These are phyloP conservation scores for Rutstroemia sp. DNA, from an alignment of 2,329 filamentous ascomycete species.

Conservation along the genomic window DNA sequence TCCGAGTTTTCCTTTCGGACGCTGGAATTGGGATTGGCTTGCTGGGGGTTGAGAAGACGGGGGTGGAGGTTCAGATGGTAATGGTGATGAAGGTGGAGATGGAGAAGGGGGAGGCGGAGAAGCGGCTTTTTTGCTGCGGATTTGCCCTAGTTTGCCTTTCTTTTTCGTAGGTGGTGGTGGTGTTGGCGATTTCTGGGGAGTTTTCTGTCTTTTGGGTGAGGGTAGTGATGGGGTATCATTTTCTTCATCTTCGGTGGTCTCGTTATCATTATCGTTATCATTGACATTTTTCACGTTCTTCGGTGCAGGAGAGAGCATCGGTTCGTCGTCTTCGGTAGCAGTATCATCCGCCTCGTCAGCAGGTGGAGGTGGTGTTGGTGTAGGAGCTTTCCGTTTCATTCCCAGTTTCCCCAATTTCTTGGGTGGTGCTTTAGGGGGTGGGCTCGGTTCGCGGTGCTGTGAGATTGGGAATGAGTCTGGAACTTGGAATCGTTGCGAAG, in stretches of 20 bases:
- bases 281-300: not conserved
- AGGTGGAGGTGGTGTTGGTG: not conserved
- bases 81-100: not conserved
- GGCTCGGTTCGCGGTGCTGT: slow-evolving; percentile 1
- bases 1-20: slow-evolving; percentile 18
- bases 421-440: not conserved
- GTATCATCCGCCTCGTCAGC: not conserved
- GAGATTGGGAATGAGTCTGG: slow-evolving; percentile 23
- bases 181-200: slow-evolving; percentile 1
- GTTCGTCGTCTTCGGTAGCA: slow-evolving; percentile 8
- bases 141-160: slow-evolving; percentile 16
- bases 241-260: slow-evolving; percentile 10
- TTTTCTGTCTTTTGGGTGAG: not conserved
- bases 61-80: not conserved
- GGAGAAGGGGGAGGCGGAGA: slow-evolving; percentile 4
- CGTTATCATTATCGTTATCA: slow-evolving; percentile 4
- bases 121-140: slow-evolving; percentile 17
- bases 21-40: slow-evolving; percentile 6
- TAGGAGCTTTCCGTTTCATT: slow-evolving; percentile 2
- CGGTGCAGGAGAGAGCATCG: not conserved
- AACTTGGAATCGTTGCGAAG: slow-evolving; percentile 17
- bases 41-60: slow-evolving; percentile 5
- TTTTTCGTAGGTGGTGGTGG: slow-evolving; percentile 1
- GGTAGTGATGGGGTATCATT: not conserved
- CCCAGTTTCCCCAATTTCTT: slow-evolving; percentile 12